phyloP scores from a whole-genome alignment of 495 filamentous ascomycete genomes.

The Neurospora sp. region DNA sequence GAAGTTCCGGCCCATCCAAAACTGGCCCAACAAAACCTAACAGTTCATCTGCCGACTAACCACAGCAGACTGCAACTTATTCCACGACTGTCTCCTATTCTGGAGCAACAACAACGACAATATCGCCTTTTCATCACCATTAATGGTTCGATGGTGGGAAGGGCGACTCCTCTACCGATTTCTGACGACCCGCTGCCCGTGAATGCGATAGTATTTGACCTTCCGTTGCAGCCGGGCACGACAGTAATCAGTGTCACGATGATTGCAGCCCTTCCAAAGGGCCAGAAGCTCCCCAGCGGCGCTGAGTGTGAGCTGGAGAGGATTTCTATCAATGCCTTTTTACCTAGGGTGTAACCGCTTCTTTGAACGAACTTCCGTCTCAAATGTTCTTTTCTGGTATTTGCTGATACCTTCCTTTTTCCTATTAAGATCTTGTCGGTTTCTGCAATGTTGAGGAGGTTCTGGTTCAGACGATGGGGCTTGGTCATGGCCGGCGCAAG shows the following conservation, averaged over 20 bases:
- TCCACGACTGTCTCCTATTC: conserved; percentile 42
- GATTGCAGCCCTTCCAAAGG: conserved; percentile 50
- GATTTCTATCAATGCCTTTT: conserved; percentile 33
- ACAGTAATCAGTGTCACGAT: conserved; percentile 58
- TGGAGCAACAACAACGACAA: conserved; percentile 37
- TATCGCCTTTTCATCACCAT: conserved; percentile 21
- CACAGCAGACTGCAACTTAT: conserved; percentile 57
- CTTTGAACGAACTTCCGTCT: background rate
- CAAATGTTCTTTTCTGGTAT: background rate
- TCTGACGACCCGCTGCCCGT: conserved; percentile 35
- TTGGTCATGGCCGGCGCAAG: background rate
- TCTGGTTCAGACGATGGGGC: background rate
- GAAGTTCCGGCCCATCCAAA: conserved; percentile 51
- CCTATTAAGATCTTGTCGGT: background rate
- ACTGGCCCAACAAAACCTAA: conserved; percentile 55
- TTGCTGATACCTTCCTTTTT: background rate
- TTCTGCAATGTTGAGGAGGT: background rate
- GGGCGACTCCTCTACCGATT: conserved; percentile 33
- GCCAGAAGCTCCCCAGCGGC: conserved; percentile 43
- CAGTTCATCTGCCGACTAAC: conserved; percentile 50
- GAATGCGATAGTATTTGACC: conserved; percentile 48
- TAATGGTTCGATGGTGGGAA: conserved; percentile 49
- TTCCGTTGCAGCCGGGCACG: conserved; percentile 47
- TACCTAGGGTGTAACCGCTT: conserved; percentile 10
- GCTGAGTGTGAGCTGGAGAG: conserved; percentile 59